phyloP scores from a whole-genome alignment of 1,284 basidiomycete species.

The Agroathelia rolfsii region DNA sequence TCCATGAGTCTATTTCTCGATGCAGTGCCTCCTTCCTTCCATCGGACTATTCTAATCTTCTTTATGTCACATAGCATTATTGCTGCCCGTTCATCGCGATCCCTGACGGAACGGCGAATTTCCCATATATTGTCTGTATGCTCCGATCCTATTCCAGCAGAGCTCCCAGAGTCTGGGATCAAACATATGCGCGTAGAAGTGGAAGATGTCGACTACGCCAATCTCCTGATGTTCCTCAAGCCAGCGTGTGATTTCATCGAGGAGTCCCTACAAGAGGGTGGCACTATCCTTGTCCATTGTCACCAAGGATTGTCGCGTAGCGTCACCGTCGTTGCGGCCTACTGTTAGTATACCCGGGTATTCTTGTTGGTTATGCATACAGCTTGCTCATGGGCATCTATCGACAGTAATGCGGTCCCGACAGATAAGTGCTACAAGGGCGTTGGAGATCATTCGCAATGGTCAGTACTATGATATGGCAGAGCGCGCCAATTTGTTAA shows the following conservation, averaged over 20 bases:
- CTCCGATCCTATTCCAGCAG: conserved; percentile 61
- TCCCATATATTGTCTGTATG: conserved; percentile 73
- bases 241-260: conserved; percentile 73
- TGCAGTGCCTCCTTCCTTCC: conserved; percentile 13
- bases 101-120: conserved; percentile 62
- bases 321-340: conserved; percentile 76
- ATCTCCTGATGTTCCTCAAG: conserved; percentile 74
- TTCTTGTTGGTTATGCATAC: not conserved
- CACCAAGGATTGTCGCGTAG: conserved; percentile 75
- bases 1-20: conserved; percentile 18
- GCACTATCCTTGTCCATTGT: conserved; percentile 78
- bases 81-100: conserved; percentile 63
- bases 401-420: conserved; percentile 63
- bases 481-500: conserved; percentile 7
- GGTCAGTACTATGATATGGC: conserved; percentile 32
- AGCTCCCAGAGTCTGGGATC: conserved; percentile 62
- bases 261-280: conserved; percentile 53
- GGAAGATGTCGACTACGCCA: conserved; percentile 77
- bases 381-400: conserved; percentile 8
- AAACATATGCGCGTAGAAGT: conserved; percentile 61
- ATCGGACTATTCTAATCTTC: conserved; percentile 15
- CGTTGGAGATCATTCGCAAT: conserved; percentile 50
- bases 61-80: conserved; percentile 39
- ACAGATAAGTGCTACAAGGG: conserved; percentile 45
- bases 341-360: conserved; percentile 45